Percentiles rank a stretch among this genome's conserved stretches.
Conservation (phyloP, 805 yeast genomes). For the Hanseniaspora singularis region DNA sequence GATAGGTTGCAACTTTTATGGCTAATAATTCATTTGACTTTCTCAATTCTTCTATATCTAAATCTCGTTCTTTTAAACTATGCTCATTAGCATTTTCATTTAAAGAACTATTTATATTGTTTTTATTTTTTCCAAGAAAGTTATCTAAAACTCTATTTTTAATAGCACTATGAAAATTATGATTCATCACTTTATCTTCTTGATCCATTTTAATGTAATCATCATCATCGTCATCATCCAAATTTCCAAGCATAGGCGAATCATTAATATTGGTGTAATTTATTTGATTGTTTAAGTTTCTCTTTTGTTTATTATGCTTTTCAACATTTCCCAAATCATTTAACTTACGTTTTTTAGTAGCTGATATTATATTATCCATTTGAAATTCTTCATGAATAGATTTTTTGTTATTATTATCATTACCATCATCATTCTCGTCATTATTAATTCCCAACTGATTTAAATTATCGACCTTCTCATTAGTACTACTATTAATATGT, state of each 20-base stretch:
- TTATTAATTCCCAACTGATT: no score
- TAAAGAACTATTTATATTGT: background rate
- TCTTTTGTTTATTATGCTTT: background rate
- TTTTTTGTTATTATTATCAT: background rate
- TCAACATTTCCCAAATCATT: background rate
- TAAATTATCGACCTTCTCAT: background rate
- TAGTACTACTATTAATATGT: no score
- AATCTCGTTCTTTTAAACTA: conserved; percentile 3
- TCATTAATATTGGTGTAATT: background rate
- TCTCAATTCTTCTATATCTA: conserved; percentile 22
- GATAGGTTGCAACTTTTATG: conserved; percentile 22
- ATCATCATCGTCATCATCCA: conserved; percentile 8
- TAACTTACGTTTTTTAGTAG: background rate
- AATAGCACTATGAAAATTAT: conserved; percentile 4
- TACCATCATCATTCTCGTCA: conserved; percentile 1
- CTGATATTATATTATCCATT: background rate
- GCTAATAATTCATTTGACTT: conserved; percentile 25
- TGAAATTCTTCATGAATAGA: conserved; percentile 10
- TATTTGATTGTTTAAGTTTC: background rate
- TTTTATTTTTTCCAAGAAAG: background rate
- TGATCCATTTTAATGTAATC: background rate
- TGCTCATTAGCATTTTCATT: background rate
- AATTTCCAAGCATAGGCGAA: conserved; percentile 2
- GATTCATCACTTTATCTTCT: background rate
- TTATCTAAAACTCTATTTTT: conserved; percentile 10